Evolutionary conservation across 805 yeast genomes (phyloP), one percentile per base, ranked within the genome.

Genomic region (Candida insectalens): DNA sequence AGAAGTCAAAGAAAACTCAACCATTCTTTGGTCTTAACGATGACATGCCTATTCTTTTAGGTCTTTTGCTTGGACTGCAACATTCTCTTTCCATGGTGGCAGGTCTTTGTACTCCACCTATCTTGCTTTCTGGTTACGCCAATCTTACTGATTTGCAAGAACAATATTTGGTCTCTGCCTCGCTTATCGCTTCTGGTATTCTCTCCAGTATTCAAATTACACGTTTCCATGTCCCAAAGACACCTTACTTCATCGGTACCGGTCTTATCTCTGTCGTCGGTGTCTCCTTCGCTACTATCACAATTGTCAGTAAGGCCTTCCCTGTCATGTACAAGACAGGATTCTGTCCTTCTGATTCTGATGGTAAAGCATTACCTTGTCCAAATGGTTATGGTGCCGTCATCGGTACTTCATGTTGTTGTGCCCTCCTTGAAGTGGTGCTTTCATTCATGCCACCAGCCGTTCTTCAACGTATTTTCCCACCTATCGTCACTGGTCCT

Each of bases 401-500:
- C 27, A 60, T 87, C 40, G 96, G 80, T 25, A 81, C 95, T 6
- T 80, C 87, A n/a, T 67, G 72, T 25, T 67, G 73, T 15, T 83
- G 95, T 59, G 83, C 85, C 3, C 62, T 88, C 25, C 49, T 87
- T 15, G 94, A 83, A 63, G 66, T 88, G 27, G 45, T 67, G 6
- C 52, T 83, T 33, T 80, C 94, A 1, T 87, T 88, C 54, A 55
- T 79, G 45, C 96, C 96, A 8, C 75, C 95, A 4, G 67, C 64
- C 25, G 43, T 68, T 10, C 65, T 87, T 43, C 85, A 82, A 55
- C 74, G 66, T 39, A 49, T 83, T 23, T 87, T 87, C 63, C 96
- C 96, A 14, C 88, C 94, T 25, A 61, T 84, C 34, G 96, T 88
- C 40, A 87, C 95, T 19, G 96, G 96, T 37, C 95, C 95, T 7